A percentile compares a stretch with the other conserved stretches of the same genome.
Evolutionary conservation across 2,329 filamentous ascomycete genomes (phyloP).

Genomic region (Talaromyces sp.): DNA sequence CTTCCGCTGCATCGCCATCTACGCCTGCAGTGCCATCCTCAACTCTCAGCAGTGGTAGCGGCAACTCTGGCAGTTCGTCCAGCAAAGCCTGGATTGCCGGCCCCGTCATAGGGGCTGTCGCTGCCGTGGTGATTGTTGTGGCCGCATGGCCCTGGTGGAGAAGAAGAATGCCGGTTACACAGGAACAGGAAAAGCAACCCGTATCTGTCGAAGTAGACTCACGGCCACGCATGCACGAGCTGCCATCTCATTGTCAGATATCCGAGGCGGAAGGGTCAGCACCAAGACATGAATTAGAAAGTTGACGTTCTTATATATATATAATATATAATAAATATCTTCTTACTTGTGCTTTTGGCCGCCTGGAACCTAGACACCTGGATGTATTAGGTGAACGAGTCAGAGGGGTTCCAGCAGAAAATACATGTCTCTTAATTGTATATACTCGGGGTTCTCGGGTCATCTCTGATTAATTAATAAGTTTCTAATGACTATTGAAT

Average conservation of each 20-base stretch:
- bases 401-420: background rate
- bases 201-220: background rate
- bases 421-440: background rate
- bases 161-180: background rate
- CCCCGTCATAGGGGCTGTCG: background rate
- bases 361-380: background rate
- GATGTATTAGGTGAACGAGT: background rate
- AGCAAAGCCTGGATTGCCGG: background rate
- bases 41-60: background rate
- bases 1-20: background rate
- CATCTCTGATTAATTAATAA: background rate
- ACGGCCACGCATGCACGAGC: background rate
- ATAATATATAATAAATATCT: too few relatives aligned
- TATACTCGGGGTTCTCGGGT: background rate
- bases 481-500: background rate
- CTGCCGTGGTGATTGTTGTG: background rate
- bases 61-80: background rate
- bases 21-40: background rate
- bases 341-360: background rate
- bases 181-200: background rate
- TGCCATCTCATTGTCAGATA: background rate
- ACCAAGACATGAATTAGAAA: background rate
- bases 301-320: background rate
- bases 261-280: background rate
- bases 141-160: background rate